Conservation (phyloP, 345 rosid species). For the Luvunga scandens region DNA sequence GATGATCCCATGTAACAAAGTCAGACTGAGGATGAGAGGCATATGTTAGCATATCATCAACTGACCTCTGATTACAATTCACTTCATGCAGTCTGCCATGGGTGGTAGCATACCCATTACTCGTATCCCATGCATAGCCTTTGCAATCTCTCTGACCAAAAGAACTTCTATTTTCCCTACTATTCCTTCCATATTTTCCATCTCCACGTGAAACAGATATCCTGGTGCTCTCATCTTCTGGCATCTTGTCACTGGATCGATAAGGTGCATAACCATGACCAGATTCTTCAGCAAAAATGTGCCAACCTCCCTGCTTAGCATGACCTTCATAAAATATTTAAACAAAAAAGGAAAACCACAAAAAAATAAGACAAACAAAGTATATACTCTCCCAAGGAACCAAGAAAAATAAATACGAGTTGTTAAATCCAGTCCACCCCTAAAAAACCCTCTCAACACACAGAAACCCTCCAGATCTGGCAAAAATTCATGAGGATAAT, state of each 20-base stretch:
- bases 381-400: slow-evolving; percentile 8
- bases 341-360: slow-evolving; percentile 24
- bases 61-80: slow-evolving; percentile 54
- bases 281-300: slow-evolving; percentile 61
- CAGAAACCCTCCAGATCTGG: slow-evolving; percentile 5
- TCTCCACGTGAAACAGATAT: slow-evolving; percentile 56
- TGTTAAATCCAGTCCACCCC: neutral
- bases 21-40: slow-evolving; percentile 49
- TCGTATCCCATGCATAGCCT: slow-evolving; percentile 60
- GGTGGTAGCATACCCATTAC: slow-evolving; percentile 54
- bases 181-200: slow-evolving; percentile 61
- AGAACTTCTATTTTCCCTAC: slow-evolving; percentile 62
- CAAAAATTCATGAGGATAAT: neutral
- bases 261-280: slow-evolving; percentile 59
- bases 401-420: neutral
- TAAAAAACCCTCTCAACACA: neutral
- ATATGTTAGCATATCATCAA: slow-evolving; percentile 45
- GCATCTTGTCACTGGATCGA: slow-evolving; percentile 51
- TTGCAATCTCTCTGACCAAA: slow-evolving; percentile 74
- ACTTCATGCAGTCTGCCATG: slow-evolving; percentile 56
- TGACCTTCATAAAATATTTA: slow-evolving; percentile 63
- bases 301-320: slow-evolving; percentile 86
- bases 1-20: slow-evolving; percentile 46
- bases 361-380: slow-evolving; percentile 28
- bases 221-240: slow-evolving; percentile 57